Percentiles rank a stretch among this genome's conserved stretches.
Evolutionary conservation across 352 stramenopile species (phyloP).

Genomic region (Globisporangium megalacanthum): DNA sequence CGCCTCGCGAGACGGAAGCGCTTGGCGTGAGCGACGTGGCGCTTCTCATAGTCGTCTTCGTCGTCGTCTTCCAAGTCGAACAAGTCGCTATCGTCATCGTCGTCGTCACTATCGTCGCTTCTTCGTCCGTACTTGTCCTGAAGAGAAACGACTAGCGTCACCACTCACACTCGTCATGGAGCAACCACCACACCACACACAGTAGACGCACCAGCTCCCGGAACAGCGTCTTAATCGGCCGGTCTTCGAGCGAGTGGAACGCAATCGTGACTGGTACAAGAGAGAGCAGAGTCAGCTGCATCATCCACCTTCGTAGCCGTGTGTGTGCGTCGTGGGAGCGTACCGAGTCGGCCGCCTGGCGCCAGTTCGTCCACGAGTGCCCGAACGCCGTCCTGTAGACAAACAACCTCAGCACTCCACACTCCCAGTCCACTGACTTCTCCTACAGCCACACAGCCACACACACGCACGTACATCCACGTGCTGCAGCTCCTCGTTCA

Average conservation of each 20-base stretch:
- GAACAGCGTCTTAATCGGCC: slow-evolving; percentile 77
- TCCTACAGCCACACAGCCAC: not conserved
- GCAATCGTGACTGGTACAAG: slow-evolving; percentile 54
- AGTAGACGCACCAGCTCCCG: slow-evolving; percentile 43
- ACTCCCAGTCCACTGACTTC: not conserved
- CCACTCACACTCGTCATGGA: no score
- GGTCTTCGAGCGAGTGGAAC: slow-evolving; percentile 82
- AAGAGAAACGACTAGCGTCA: no score
- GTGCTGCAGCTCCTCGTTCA: slow-evolving; percentile 77
- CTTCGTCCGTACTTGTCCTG: slow-evolving; percentile 34
- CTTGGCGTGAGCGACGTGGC: slow-evolving; percentile 19
- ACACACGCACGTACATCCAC: slow-evolving; percentile 23
- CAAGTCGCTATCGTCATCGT: slow-evolving; percentile 23
- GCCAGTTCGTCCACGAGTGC: slow-evolving; percentile 49
- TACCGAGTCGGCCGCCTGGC: slow-evolving; percentile 52
- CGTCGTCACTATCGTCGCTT: no score
- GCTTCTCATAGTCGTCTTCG: no score
- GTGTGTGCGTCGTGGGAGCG: no score
- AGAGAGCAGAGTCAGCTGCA: not conserved
- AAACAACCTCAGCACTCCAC: not conserved
- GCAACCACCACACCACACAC: no score
- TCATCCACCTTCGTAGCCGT: slow-evolving; percentile 1
- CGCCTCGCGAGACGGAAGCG: slow-evolving; percentile 55
- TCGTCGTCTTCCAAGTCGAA: slow-evolving; percentile 15
- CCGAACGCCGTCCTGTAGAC: slow-evolving; percentile 32